Base-by-base conservation (phyloP, 2,329 filamentous ascomycete species). In the Dothideomycetes sp. region DNA sequence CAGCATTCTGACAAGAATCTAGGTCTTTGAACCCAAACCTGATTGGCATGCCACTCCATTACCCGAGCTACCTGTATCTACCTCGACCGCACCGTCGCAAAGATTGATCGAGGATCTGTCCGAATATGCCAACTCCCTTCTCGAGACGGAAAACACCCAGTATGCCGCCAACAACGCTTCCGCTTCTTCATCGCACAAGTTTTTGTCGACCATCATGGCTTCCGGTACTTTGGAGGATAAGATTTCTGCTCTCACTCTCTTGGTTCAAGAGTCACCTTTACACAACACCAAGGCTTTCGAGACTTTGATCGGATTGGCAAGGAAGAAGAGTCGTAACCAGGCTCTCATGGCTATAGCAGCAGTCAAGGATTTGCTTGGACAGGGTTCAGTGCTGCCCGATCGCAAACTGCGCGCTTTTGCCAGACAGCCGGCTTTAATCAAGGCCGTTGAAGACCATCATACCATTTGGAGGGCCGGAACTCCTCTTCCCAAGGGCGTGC, bases 221-320 rank as follows among this genome's bases (percentile, higher is more conserved):
- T 93, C 88, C 2, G 91, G 91, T 69, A 98, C 93, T 8, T 76
- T 96, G 52, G 93, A 87, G 42, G 91, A 98, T 61, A 96, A 95
- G 61, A 82, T 96, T 30, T 98, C 91, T 3, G 93, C 91, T 3
- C 69, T 98, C 55, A 98, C 91, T 4, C 70, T 98, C 51, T 83
- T 91, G 42, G 80, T 95, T 10, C 93, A 98, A 65, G 91, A 98
- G 62, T 96, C 93, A 7, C 91, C 91, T 13, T 67, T 96, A 37
- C 91, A 98, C 62, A 96, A 88, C 47, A 80, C 78, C 48, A 89
- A 91, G 56, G 83, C 88, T 1, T 79, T 96, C 47, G 89, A 96
- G 52, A 85, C 78, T 47, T 68, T 98, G 33, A 70, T 96, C 49
- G 74, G 67, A 1, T 66, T 98, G 30, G 86, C 88, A n/a, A 82